Evolutionary conservation across 1,139 yeast species (phyloP), one percentile per base, ranked within the genome.

Genomic region (Pneumocystis canis): DNA sequence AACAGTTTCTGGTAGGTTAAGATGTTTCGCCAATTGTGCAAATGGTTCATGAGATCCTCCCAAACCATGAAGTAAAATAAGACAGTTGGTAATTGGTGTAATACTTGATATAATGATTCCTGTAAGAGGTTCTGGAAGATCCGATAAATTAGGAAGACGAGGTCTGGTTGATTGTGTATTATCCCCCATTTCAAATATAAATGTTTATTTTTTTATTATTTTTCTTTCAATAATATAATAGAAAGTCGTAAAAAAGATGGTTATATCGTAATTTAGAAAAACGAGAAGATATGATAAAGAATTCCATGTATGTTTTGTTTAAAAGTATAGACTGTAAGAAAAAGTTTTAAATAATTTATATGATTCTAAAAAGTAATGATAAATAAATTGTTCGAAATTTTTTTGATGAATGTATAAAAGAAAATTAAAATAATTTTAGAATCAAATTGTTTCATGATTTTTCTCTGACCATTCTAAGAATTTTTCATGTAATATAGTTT

Each of bases 401-500:
- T 3, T 33, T 33, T n/a, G 7, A 6, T 7, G 11, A 33, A 6
- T 33, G 11, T 33, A 33, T 33, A 33, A 4, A 33, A 35, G 11
- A 11, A 16, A 11, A 16, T 16, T 16, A 37, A 37, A 14, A 37
- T 37, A 16, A 37, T 16, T 37, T 7, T 37, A 37, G 16, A 37
- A 37, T 25, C 4, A 28, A 20, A 30, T 56, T 20, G 3, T 14
- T 16, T 58, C 31, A 18, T 9, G 59, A n/a, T 1, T 31, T 61
- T n/a, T 32, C 25, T 32, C 60, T 62, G 30, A 33, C 66, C 65
- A 67, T 32, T 62, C 62, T 32, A 67, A 60, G 64, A 82, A 88
- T 71, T 86, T 89, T 53, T 84, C 83, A 72, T 89, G 83, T 58
- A 90, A 79, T 76, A 89, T 89, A 71, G 83, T 84, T 73, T 92